Base-by-base conservation (phyloP, 2,329 filamentous ascomycete species). In the Verruconis gallopava region DNA sequence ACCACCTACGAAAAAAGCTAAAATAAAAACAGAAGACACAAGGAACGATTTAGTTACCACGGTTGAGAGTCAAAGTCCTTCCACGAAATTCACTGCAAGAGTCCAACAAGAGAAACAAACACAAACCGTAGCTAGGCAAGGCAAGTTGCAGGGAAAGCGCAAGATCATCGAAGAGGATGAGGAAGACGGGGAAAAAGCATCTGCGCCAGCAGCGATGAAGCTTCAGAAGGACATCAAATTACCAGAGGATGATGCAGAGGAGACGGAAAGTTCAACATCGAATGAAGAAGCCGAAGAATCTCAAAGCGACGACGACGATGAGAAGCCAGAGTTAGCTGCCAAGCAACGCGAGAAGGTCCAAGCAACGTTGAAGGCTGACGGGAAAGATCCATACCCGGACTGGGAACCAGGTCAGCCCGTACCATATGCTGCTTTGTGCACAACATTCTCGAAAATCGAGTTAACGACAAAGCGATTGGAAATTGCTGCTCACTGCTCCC, bases 381-480 rank as follows among this genome's bases (percentile, higher is more conserved):
- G 63, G 30, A 81, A 85, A 49, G 82, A 93, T 53, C 78, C 82
- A n/a, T 96, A 89, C 60, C 88, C 88, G 1, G 89, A 98, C 61
- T 98, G 91, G 91, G 82, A 85, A 57, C 67, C 81, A 37, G 88
- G 88, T 37, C 74, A 82, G 37, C 85, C 89, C 9, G 88, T 95
- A 1, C 91, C 91, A 1, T 98, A 96, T 54, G 89, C 86, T 19
- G 91, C 91, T 11, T 72, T 98, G 5, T 96, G 91, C 61, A 85
- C 78, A 9, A 96, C 91, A 0, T 96, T 96, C 53, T 95, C 88
- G 1, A 75, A 94, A 22, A 79, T 96, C 41, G 91, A 98, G 63
- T 79, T 94, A 69, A 98, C 89, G 0, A 85, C 84, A 4, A 96
- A 96, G 58, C 77, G 91, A 42, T 64, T 98, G 34, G 71, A 86